These are phyloP conservation scores for Coniella vitis DNA, from an alignment of 2,329 filamentous ascomycete species.

Conservation along the genomic window DNA sequence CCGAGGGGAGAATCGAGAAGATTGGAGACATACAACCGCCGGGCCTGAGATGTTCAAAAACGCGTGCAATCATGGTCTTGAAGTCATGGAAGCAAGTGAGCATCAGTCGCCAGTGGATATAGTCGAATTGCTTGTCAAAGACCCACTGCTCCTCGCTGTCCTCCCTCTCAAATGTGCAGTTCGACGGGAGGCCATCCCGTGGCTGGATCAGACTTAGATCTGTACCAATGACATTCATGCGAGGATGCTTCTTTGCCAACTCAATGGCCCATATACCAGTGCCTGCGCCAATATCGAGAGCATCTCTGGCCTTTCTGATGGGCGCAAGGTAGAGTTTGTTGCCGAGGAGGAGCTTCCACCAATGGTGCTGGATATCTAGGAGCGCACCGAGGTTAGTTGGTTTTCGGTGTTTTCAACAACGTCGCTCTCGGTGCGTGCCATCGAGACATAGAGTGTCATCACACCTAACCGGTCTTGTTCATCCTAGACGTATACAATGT, in stretches of 20 bases:
- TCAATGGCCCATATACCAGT: conserved; percentile 12
- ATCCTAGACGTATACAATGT: not conserved
- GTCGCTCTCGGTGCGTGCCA: too few species aligned
- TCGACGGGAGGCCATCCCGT: conserved; percentile 11
- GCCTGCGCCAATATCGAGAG: conserved; percentile 7
- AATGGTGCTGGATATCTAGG: conserved; percentile 7
- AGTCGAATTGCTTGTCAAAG: conserved; percentile 7
- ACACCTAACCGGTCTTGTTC: conserved; percentile 9
- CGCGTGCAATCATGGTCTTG: not conserved
- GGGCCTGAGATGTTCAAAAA: not conserved
- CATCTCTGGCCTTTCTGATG: not conserved
- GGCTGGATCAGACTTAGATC: conserved; percentile 19
- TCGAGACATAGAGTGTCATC: not conserved
- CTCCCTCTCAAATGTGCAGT: conserved; percentile 3
- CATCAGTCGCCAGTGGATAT: conserved; percentile 7
- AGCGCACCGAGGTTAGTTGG: not conserved
- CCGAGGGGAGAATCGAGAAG: not conserved
- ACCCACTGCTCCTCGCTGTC: conserved; percentile 9
- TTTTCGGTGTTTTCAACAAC: not conserved
- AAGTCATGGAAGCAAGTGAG: conserved; percentile 6
- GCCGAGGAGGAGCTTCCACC: conserved; percentile 2
- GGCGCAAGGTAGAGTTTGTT: conserved; percentile 3
- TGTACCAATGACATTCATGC: conserved; percentile 14
- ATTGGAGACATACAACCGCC: conserved; percentile 8
- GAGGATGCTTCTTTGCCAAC: conserved; percentile 6